phyloP scores from a whole-genome alignment of 2,329 filamentous ascomycete species.

The Fusarium chlamydosporum region DNA sequence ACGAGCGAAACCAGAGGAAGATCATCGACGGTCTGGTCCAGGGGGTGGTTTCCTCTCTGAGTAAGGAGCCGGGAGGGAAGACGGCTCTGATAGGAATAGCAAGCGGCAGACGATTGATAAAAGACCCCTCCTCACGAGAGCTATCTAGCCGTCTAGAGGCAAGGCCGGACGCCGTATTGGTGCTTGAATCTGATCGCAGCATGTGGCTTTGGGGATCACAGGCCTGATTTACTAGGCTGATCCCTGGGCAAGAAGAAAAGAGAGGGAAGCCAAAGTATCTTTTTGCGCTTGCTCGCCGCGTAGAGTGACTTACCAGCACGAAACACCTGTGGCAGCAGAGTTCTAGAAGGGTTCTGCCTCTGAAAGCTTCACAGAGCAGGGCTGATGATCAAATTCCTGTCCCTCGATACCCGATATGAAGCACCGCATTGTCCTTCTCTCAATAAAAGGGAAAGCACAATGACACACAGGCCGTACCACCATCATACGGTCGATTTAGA shows the following conservation, averaged over 20 bases:
- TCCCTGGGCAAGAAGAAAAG: slow-evolving; percentile 29
- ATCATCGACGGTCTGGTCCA: slow-evolving; percentile 35
- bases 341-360: slow-evolving; percentile 43
- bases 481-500: slow-evolving; percentile 48
- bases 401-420: slow-evolving; percentile 10
- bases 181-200: slow-evolving; percentile 50
- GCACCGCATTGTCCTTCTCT: slow-evolving; percentile 3
- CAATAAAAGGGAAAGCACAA: slow-evolving; percentile 8
- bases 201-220: slow-evolving; percentile 51
- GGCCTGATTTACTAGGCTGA: slow-evolving; percentile 43
- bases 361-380: slow-evolving; percentile 21
- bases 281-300: slow-evolving; percentile 8
- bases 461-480: slow-evolving; percentile 45
- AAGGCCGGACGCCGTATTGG: slow-evolving; percentile 27
- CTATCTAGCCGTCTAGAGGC: slow-evolving; percentile 40
- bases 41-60: slow-evolving; percentile 33
- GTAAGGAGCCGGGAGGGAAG: slow-evolving; percentile 21
- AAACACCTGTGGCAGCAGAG: slow-evolving; percentile 16
- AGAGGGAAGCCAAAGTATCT: slow-evolving; percentile 20
- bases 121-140: slow-evolving; percentile 32
- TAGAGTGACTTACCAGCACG: slow-evolving; percentile 18
- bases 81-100: slow-evolving; percentile 46
- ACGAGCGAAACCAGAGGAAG: slow-evolving; percentile 42
- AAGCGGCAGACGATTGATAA: slow-evolving; percentile 45
- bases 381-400: slow-evolving; percentile 28